Evolutionary conservation across 129 eudicot species (phyloP).

Genomic region (Kitagawia praeruptora): DNA sequence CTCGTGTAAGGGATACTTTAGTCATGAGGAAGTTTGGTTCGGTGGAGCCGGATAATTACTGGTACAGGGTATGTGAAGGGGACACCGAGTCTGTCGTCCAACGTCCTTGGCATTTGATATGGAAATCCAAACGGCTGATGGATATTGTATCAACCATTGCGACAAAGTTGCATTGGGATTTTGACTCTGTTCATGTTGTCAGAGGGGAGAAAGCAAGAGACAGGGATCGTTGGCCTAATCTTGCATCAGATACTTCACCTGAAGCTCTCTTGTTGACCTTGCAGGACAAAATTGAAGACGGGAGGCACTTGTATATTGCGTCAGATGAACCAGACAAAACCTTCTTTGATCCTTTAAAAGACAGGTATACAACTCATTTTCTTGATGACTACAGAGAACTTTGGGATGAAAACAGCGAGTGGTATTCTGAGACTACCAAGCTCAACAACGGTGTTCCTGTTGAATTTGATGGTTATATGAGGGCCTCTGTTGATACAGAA

Average conservation of each 20-base stretch:
- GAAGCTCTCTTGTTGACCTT: conserved; percentile 56
- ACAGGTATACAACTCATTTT: conserved; percentile 71
- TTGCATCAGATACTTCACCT: conserved; percentile 69
- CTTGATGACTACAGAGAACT: conserved; percentile 68
- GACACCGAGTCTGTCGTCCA: conserved; percentile 64
- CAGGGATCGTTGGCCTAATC: conserved; percentile 72
- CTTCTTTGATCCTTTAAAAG: conserved; percentile 79
- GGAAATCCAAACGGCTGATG: conserved; percentile 81
- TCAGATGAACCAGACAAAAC: conserved; percentile 66
- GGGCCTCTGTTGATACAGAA: conserved; percentile 79
- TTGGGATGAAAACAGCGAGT: conserved; percentile 74
- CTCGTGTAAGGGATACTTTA: conserved; percentile 47
- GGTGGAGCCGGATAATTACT: conserved; percentile 84
- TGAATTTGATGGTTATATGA: conserved; percentile 91
- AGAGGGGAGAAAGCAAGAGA: conserved; percentile 78
- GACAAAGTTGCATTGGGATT: conserved; percentile 79
- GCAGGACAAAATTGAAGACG: conserved; percentile 57
- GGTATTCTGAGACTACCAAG: conserved; percentile 63
- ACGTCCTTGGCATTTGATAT: conserved; percentile 81
- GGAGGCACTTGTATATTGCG: conserved; percentile 67
- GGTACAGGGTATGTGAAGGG: conserved; percentile 96
- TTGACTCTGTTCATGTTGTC: conserved; percentile 82
- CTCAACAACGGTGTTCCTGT: conserved; percentile 72
- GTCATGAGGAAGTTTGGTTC: conserved; percentile 81
- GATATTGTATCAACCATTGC: conserved; percentile 69